Evolutionary conservation across 2,329 filamentous ascomycete genomes (phyloP), one percentile per base, ranked within the genome.

Genomic region (Ophiognomonia clavigignenti-juglandacearum): DNA sequence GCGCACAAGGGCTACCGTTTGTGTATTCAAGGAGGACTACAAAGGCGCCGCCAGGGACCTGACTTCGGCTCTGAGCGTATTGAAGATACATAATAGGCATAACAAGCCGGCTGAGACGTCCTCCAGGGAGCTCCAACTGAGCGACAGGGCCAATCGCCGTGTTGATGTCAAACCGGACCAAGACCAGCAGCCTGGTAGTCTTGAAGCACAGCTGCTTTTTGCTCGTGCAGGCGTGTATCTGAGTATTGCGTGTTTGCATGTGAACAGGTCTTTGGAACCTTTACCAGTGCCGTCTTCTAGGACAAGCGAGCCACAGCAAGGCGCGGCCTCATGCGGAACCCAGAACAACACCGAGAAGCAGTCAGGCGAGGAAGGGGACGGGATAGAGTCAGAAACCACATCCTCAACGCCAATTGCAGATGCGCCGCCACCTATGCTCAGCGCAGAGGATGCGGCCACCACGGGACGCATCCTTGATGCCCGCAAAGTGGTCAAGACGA

Each of bases 181-280:
- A 43, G 64, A 61, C 4, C 57, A 86, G 52, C 86, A 91, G 54
- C 88, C 88, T 13, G 85, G 75, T 56, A 88, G 87, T 60, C 70
- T 91, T 53, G 84, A 88, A 60, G 73, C 77, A 39, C 88, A 93
- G 59, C 64, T 93, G 4, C 65, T 88, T 4, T 92, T 93, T 61
- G 85, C 91, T 55, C 78, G 88, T 38, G 88, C 82, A 1, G 78
- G 80, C 5, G 81, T 82, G 5, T 86, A 91, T 61, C 70, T 95
- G 29, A 79, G 78, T 4, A 73, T 89, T 57, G 86, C 88, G 11
- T 88, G 80, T 57, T 72, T 82, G 47, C 69, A 83, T 57, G 77
- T 90, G 36, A 67, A 77, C 48, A 65, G 67, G 16, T 78, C 83
- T 34, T 50, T 61, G 3, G 35, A 43, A 6, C 43, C 39, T 4